phyloP scores from a whole-genome alignment of 495 filamentous ascomycete genomes.

The Tuber indicum region DNA sequence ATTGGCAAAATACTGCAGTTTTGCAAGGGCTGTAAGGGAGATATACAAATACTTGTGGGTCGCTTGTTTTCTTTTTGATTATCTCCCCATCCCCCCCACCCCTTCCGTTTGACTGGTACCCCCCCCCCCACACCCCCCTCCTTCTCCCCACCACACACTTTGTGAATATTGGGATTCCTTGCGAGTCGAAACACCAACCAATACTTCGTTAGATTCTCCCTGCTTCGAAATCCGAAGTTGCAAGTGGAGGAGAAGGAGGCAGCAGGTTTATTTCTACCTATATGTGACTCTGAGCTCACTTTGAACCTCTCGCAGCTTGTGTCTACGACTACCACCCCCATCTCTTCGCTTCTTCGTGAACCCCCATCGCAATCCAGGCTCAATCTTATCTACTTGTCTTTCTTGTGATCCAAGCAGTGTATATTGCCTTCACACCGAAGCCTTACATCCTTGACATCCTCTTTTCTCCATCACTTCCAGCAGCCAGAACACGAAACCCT shows the following conservation, averaged over 20 bases:
- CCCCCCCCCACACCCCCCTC: slow-evolving; percentile 1
- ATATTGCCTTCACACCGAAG: slow-evolving; percentile 3
- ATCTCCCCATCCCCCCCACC: slow-evolving; percentile 13
- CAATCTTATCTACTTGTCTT: slow-evolving; percentile 15
- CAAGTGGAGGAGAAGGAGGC: slow-evolving; percentile 1
- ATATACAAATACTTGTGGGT: slow-evolving; percentile 23
- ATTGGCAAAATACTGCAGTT: background rate
- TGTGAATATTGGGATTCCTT: slow-evolving; percentile 23
- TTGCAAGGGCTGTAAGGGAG: slow-evolving; percentile 19
- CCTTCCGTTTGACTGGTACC: slow-evolving; percentile 2
- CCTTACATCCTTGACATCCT: background rate
- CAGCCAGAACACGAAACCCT: background rate
- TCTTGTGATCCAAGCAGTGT: slow-evolving; percentile 5
- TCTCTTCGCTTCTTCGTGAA: slow-evolving; percentile 8
- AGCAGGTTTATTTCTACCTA: slow-evolving; percentile 18
- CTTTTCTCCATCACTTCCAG: background rate
- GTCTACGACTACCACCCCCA: slow-evolving; percentile 8
- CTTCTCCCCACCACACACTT: slow-evolving; percentile 15
- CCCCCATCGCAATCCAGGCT: slow-evolving; percentile 12
- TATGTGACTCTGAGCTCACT: slow-evolving; percentile 30
- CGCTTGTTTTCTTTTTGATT: slow-evolving; percentile 15
- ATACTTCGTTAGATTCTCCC: slow-evolving; percentile 15
- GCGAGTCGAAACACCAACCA: slow-evolving; percentile 30
- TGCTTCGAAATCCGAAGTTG: background rate
- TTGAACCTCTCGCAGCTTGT: slow-evolving; percentile 10